A percentile compares a stretch with the other conserved stretches of the same genome.
Conservation (phyloP, 169 alveolate species). For the Plasmodium malariae region DNA sequence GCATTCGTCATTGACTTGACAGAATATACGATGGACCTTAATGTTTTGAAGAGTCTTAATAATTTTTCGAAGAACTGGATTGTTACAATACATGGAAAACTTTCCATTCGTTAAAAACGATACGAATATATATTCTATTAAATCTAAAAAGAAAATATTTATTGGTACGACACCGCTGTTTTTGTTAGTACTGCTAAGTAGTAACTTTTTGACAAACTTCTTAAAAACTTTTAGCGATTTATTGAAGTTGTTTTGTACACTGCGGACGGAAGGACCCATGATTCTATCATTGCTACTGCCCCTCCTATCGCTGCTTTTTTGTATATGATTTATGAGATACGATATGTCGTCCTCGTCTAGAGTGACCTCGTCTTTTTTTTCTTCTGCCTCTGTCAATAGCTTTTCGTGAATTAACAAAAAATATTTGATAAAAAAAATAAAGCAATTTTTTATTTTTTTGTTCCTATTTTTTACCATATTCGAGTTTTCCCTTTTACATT, state of each 20-base stretch:
- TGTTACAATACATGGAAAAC: neutral
- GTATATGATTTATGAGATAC: constrained; percentile 5
- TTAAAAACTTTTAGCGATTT: neutral
- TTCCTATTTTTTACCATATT: neutral
- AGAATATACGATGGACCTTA: neutral
- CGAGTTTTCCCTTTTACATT: neutral
- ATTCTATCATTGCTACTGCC: neutral
- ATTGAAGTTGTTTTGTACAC: neutral
- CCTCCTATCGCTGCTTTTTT: neutral
- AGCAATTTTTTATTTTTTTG: constrained; percentile 15
- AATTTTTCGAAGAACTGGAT: neutral
- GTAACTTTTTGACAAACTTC: neutral
- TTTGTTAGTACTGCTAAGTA: neutral
- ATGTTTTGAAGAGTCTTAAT: neutral
- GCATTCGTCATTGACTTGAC: constrained; percentile 7
- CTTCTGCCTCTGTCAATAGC: constrained; percentile 7
- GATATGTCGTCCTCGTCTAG: constrained; percentile 12
- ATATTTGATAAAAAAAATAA: constrained; percentile 54
- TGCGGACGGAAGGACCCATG: neutral
- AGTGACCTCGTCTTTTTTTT: neutral
- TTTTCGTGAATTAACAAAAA: constrained; percentile 13
- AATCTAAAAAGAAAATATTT: constrained; percentile 29
- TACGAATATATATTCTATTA: constrained; percentile 45
- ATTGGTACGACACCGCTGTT: neutral
- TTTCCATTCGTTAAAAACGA: constrained; percentile 19